A percentile compares a stretch with the other conserved stretches of the same genome.
phyloP scores from a whole-genome alignment of 2,329 filamentous ascomycete genomes.

The Colletotrichum destructivum region DNA sequence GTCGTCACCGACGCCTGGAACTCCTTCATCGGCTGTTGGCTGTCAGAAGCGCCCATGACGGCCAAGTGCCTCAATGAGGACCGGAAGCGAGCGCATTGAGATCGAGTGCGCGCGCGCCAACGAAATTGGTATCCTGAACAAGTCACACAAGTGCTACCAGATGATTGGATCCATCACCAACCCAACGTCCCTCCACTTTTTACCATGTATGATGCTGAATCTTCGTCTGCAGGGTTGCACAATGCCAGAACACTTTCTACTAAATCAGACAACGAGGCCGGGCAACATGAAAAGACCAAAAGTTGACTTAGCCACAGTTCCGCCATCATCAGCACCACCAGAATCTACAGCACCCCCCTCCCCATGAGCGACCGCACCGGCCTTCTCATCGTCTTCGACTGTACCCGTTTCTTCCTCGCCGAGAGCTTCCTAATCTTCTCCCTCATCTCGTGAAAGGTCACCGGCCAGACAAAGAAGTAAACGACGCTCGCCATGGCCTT shows the following conservation, averaged over 20 bases:
- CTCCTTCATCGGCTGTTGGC: slow-evolving; percentile 71
- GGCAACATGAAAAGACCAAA: not conserved
- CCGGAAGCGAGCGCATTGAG: slow-evolving; percentile 73
- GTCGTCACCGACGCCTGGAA: slow-evolving; percentile 71
- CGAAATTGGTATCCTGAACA: slow-evolving; percentile 82
- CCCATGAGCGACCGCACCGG: slow-evolving; percentile 52
- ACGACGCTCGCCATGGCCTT: slow-evolving; percentile 67
- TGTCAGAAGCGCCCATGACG: slow-evolving; percentile 71
- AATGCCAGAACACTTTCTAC: not conserved
- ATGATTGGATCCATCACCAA: slow-evolving; percentile 66
- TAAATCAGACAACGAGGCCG: not conserved
- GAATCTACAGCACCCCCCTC: slow-evolving; percentile 56
- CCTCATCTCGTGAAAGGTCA: slow-evolving; percentile 80
- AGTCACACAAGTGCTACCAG: slow-evolving; percentile 78
- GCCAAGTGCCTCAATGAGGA: slow-evolving; percentile 71
- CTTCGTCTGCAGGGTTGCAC: slow-evolving; percentile 61
- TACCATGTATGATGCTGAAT: slow-evolving; percentile 75
- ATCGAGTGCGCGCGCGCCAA: slow-evolving; percentile 81
- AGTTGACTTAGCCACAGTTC: slow-evolving; percentile 10
- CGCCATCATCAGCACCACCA: slow-evolving; percentile 53
- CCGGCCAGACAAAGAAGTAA: slow-evolving; percentile 77
- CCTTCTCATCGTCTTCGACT: slow-evolving; percentile 58
- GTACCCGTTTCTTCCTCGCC: slow-evolving; percentile 60
- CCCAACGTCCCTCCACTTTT: slow-evolving; percentile 64
- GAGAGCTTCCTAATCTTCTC: slow-evolving; percentile 70